These are phyloP conservation scores for Monilinia laxa DNA, from an alignment of 2,329 filamentous ascomycete genomes.

Conservation along the genomic window DNA sequence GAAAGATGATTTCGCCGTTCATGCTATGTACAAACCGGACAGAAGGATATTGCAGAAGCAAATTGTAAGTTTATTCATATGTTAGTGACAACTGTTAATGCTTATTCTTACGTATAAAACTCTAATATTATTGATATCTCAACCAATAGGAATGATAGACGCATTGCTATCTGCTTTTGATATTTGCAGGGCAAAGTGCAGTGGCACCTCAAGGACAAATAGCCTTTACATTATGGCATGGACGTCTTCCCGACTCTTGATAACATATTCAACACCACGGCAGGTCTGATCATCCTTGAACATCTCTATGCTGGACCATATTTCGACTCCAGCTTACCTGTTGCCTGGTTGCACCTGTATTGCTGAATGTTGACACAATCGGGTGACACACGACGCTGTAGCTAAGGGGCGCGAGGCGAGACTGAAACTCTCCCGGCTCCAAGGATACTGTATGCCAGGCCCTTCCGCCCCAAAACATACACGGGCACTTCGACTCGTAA, in stretches of 20 bases:
- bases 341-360: background rate
- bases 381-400: slow-evolving; percentile 2
- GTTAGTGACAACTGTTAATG: background rate
- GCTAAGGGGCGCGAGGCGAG: slow-evolving; percentile 16
- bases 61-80: background rate
- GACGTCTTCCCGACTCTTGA: background rate
- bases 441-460: slow-evolving; percentile 5
- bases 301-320: background rate
- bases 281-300: background rate
- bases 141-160: background rate
- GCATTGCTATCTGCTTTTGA: background rate
- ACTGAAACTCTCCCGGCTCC: slow-evolving; percentile 16
- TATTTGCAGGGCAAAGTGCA: background rate
- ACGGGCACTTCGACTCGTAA: background rate
- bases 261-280: background rate
- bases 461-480: background rate
- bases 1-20: background rate
- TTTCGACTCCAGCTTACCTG: background rate
- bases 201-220: background rate
- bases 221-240: background rate
- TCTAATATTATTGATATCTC: background rate
- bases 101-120: background rate
- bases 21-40: slow-evolving; percentile 1
- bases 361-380: slow-evolving; percentile 8
- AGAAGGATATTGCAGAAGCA: slow-evolving; percentile 8